Evolutionary conservation across 306 rosid species (phyloP).

Genomic region (Acmispon strigosus): DNA sequence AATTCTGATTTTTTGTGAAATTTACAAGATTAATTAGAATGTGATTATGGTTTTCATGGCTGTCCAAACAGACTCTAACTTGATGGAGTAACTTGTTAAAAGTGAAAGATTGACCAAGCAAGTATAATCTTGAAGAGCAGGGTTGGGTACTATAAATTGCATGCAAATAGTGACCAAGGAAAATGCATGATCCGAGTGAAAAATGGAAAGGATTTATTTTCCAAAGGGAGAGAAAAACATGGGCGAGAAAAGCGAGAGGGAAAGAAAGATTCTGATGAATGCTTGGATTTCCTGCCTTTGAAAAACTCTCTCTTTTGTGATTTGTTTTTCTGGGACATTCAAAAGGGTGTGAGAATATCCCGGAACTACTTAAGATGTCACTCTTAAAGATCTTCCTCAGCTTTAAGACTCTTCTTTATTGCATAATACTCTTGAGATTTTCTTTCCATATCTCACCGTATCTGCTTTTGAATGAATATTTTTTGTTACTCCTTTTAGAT

Average conservation of each 20-base stretch:
- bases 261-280: constrained; percentile 46
- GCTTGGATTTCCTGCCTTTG: constrained; percentile 45
- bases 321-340: constrained; percentile 26
- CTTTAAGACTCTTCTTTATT: constrained; percentile 15
- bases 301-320: not conserved
- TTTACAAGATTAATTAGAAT: no score
- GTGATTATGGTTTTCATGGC: not conserved
- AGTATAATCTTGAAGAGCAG: not conserved
- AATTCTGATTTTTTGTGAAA: no score
- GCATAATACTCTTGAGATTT: constrained; percentile 20
- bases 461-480: constrained; percentile 23
- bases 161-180: not conserved
- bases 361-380: constrained; percentile 25
- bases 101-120: not conserved
- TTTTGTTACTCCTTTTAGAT: constrained; percentile 34
- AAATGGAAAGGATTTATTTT: no score
- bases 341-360: constrained; percentile 38
- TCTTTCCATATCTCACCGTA: constrained; percentile 26
- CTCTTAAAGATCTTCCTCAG: constrained; percentile 15
- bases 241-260: constrained; percentile 25
- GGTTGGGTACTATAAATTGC: constrained; percentile 15
- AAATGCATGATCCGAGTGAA: not conserved
- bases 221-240: constrained; percentile 19
- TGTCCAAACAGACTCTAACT: not conserved
- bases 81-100: not conserved